Evolutionary conservation across 345 rosid genomes (phyloP).

Genomic region (Arabidopsis arenosa): DNA sequence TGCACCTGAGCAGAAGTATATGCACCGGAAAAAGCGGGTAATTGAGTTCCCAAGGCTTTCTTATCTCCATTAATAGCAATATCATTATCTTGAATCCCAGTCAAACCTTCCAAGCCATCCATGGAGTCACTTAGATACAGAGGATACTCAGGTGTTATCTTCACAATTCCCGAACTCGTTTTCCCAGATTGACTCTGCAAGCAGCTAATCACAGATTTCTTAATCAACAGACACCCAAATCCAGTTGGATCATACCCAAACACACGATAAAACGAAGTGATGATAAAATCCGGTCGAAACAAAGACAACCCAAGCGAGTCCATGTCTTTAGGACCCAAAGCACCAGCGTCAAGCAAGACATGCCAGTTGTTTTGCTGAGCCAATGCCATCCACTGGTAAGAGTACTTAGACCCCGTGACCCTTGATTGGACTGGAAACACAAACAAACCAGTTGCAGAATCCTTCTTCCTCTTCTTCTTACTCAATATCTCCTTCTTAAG

Average conservation of each 20-base stretch:
- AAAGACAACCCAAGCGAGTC: constrained; percentile 96
- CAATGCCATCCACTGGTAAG: constrained; percentile 99
- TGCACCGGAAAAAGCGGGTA: constrained; percentile 97
- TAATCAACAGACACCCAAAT: constrained; percentile 95
- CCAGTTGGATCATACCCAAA: constrained; percentile 98
- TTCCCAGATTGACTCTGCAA: constrained; percentile 92
- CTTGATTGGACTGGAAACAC: constrained; percentile 98
- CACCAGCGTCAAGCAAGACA: constrained; percentile 97
- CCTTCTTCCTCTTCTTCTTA: constrained; percentile 92
- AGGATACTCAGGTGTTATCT: constrained; percentile 95
- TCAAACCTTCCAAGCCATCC: constrained; percentile 77
- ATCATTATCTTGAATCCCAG: constrained; percentile 61
- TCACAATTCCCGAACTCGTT: constrained; percentile 96
- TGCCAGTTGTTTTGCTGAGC: constrained; percentile 99
- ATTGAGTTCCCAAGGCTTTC: constrained; percentile 63
- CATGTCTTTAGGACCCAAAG: constrained; percentile 99
- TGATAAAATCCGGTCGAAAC: constrained; percentile 95
- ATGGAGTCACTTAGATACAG: constrained; percentile 87
- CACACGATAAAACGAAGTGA: constrained; percentile 95
- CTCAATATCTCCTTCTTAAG: constrained; percentile 84
- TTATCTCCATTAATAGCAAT: constrained; percentile 63
- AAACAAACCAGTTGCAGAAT: constrained; percentile 84
- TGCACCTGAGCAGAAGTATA: constrained; percentile 87
- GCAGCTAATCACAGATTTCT: constrained; percentile 94
- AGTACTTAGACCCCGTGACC: constrained; percentile 95